A percentile compares a stretch with the other conserved stretches of the same genome.
These are phyloP conservation scores for Diplodia corticola DNA, from an alignment of 2,329 filamentous ascomycete genomes.

Conservation along the genomic window DNA sequence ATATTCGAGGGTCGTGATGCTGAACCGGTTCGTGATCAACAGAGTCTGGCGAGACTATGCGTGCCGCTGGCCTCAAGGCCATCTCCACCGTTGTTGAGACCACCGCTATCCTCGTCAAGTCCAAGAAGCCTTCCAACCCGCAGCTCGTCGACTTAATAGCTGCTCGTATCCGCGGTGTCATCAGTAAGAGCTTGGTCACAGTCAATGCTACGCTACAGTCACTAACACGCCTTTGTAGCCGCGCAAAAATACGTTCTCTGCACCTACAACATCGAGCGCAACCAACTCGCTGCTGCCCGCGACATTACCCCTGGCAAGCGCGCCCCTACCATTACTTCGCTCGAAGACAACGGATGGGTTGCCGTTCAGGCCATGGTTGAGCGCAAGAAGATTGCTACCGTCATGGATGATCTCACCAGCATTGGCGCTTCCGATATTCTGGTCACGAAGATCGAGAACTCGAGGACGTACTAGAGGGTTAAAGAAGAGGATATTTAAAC, in stretches of 20 bases:
- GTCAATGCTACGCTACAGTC: slow-evolving; percentile 24
- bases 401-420: slow-evolving; percentile 80
- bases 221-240: slow-evolving; percentile 46
- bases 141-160: slow-evolving; percentile 81
- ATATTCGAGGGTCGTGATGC: background rate
- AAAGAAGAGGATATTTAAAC: background rate
- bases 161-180: slow-evolving; percentile 86
- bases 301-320: slow-evolving; percentile 90
- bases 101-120: slow-evolving; percentile 89
- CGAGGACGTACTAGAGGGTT: slow-evolving; percentile 44
- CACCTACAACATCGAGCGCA: slow-evolving; percentile 88
- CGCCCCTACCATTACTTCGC: slow-evolving; percentile 83
- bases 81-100: slow-evolving; percentile 92
- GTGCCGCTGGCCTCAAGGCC: slow-evolving; percentile 86
- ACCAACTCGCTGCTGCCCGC: slow-evolving; percentile 64
- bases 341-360: slow-evolving; percentile 90
- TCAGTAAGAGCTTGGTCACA: slow-evolving; percentile 58
- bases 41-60: slow-evolving; percentile 99
- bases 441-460: slow-evolving; percentile 83
- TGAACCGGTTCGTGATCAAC: slow-evolving; percentile 13
- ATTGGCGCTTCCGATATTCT: slow-evolving; percentile 83
- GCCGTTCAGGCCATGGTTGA: slow-evolving; percentile 94
- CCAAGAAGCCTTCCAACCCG: slow-evolving; percentile 75
- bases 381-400: slow-evolving; percentile 78
- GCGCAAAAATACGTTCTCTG: slow-evolving; percentile 93